Conservation (phyloP, 768 basidiomycete species). For the Boletus speciosus region DNA sequence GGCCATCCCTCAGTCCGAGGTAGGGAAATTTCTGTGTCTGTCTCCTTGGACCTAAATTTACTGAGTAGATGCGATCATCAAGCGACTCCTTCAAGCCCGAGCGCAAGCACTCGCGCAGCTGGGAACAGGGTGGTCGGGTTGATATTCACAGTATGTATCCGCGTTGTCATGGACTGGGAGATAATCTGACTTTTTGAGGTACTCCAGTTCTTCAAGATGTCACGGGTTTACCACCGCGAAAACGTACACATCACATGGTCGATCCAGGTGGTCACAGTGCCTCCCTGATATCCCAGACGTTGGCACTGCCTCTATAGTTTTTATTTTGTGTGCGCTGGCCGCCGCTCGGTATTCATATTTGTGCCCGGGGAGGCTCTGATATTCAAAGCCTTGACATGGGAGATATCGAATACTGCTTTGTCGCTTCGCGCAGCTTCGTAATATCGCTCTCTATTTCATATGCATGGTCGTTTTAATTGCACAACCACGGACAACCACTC, state of each 20-base stretch:
- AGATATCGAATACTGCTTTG: conserved; percentile 10
- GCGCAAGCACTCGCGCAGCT: conserved; percentile 61
- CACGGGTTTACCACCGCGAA: conserved; percentile 50
- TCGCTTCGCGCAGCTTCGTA: conserved; percentile 9
- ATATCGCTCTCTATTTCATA: conserved; percentile 9
- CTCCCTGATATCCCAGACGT: conserved; percentile 52
- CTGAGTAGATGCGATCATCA: conserved; percentile 36
- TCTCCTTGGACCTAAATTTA: conserved; percentile 28
- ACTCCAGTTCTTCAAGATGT: conserved; percentile 43
- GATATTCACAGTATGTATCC: conserved; percentile 27
- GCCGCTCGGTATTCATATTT: conserved; percentile 20
- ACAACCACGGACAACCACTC: conserved; percentile 16
- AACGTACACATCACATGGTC: conserved; percentile 66
- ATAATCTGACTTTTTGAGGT: conserved; percentile 8
- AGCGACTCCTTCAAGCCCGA: conserved; percentile 38
- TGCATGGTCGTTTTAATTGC: conserved; percentile 14
- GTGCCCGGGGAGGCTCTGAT: conserved; percentile 18
- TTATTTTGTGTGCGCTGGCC: conserved; percentile 14
- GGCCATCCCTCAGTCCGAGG: conserved; percentile 34
- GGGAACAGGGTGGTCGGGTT: conserved; percentile 50
- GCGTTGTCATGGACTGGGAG: conserved; percentile 9
- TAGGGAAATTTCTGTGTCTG: conserved; percentile 15
- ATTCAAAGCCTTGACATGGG: conserved; percentile 7
- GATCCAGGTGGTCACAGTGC: conserved; percentile 48
- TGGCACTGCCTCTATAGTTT: conserved; percentile 51